These are phyloP conservation scores for Fusarium sp. DNA, from an alignment of 2,329 filamentous ascomycete species.

Conservation along the genomic window DNA sequence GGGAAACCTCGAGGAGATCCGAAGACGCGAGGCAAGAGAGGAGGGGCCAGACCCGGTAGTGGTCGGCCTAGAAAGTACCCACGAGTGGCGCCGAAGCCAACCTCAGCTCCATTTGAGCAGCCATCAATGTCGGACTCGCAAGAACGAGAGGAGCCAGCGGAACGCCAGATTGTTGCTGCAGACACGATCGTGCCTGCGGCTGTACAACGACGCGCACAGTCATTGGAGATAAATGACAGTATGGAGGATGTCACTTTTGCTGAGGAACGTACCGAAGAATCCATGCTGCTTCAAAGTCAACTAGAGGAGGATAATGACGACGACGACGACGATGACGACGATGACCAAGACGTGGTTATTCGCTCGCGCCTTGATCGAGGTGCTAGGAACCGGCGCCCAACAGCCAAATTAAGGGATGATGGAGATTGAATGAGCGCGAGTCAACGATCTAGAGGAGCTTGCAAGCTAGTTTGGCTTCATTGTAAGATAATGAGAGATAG, in stretches of 20 bases:
- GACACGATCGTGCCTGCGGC: slow-evolving; percentile 20
- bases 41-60: slow-evolving; percentile 53
- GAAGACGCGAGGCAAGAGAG: slow-evolving; percentile 51
- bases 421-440: slow-evolving; percentile 35
- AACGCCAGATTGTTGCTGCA: slow-evolving; percentile 25
- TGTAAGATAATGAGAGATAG: slow-evolving; percentile 18
- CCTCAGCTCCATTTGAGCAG: slow-evolving; percentile 3
- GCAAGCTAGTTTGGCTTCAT: background rate
- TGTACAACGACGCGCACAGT: background rate
- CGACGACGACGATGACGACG: slow-evolving; percentile 45
- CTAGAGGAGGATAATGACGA: slow-evolving; percentile 44
- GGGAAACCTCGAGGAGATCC: slow-evolving; percentile 37
- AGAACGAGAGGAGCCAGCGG: slow-evolving; percentile 11
- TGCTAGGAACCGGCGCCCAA: slow-evolving; percentile 48
- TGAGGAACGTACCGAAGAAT: slow-evolving; percentile 40
- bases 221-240: slow-evolving; percentile 15
- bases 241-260: slow-evolving; percentile 48
- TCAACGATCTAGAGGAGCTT: slow-evolving; percentile 10
- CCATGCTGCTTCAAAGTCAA: slow-evolving; percentile 19
- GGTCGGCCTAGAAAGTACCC: slow-evolving; percentile 55
- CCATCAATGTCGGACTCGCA: slow-evolving; percentile 8
- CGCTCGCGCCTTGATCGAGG: slow-evolving; percentile 40
- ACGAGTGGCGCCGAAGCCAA: slow-evolving; percentile 38
- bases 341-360: slow-evolving; percentile 48
- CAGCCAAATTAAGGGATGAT: slow-evolving; percentile 52